A percentile compares a stretch with the other conserved stretches of the same genome.
Conservation (phyloP, 768 basidiomycete genomes). For the Pleurotus djamor region DNA sequence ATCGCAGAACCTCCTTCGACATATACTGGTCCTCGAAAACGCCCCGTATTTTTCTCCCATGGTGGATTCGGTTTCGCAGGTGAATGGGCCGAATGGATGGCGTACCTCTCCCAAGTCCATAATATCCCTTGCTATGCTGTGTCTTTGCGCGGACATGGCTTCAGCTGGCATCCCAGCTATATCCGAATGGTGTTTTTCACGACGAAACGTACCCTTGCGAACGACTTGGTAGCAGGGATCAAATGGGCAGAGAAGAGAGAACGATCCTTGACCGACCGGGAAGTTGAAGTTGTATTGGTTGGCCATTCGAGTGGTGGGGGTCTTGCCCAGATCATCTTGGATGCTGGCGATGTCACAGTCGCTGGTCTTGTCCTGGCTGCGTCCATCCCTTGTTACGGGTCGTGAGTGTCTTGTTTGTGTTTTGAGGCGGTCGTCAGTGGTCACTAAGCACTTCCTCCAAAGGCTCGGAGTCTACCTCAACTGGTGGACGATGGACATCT, state of each 20-base stretch:
- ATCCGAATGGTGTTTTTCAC: conserved; percentile 1
- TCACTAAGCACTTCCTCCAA: not conserved
- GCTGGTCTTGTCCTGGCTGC: not conserved
- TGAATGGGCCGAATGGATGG: conserved; percentile 4
- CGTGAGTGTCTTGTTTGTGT: not conserved
- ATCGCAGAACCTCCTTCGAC: not conserved
- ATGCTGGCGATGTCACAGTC: not conserved
- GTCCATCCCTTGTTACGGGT: not conserved
- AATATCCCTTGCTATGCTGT: conserved; percentile 1
- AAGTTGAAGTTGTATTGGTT: not conserved
- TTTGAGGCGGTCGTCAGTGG: too few relatives aligned
- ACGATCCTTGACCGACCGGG: not conserved
- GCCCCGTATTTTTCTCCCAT: not conserved
- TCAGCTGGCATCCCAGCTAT: conserved; percentile 2
- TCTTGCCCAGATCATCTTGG: not conserved
- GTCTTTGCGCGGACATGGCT: not conserved
- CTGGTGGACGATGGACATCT: conserved; percentile 1
- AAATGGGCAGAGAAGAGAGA: not conserved
- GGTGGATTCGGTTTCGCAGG: not conserved
- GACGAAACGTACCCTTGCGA: not conserved
- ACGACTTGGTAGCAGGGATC: not conserved
- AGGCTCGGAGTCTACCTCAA: not conserved
- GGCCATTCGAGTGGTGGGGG: conserved; percentile 4
- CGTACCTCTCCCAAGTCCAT: not conserved
- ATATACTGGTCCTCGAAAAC: not conserved